Conservation (phyloP, 306 rosid species). For the Sechiopsis laciniata region DNA sequence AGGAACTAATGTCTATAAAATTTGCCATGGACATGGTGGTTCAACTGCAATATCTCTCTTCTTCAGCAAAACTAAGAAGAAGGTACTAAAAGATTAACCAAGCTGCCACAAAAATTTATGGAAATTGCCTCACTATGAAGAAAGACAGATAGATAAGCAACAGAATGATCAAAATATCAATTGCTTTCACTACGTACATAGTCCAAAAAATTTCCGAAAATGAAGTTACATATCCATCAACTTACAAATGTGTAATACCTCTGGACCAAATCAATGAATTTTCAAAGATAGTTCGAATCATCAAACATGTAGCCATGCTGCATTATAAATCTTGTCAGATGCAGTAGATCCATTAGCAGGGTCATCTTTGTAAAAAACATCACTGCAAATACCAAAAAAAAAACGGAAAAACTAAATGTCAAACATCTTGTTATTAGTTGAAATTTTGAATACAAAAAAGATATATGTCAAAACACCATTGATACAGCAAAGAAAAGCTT, state of each 20-base stretch:
- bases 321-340: constrained; percentile 32
- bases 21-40: constrained; percentile 38
- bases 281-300: constrained; percentile 30
- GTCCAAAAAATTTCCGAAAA: constrained; percentile 27
- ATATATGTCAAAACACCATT: background rate
- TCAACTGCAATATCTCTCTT: constrained; percentile 26
- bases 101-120: constrained; percentile 34
- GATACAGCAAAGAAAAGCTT: background rate
- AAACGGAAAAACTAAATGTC: background rate
- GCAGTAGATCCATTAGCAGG: constrained; percentile 25
- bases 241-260: constrained; percentile 34
- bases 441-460: background rate
- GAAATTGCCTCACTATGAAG: constrained; percentile 24
- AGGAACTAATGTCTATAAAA: constrained; percentile 63
- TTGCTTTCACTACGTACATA: constrained; percentile 31
- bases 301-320: constrained; percentile 37
- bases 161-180: background rate
- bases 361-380: background rate
- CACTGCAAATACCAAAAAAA: constrained; percentile 9
- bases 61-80: constrained; percentile 31
- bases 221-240: constrained; percentile 40
- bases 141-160: constrained; percentile 26
- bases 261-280: constrained; percentile 36
- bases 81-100: constrained; percentile 35
- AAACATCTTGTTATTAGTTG: background rate